Conservation (phyloP, 1,284 basidiomycete species). For the Takashimella tepidaria region DNA sequence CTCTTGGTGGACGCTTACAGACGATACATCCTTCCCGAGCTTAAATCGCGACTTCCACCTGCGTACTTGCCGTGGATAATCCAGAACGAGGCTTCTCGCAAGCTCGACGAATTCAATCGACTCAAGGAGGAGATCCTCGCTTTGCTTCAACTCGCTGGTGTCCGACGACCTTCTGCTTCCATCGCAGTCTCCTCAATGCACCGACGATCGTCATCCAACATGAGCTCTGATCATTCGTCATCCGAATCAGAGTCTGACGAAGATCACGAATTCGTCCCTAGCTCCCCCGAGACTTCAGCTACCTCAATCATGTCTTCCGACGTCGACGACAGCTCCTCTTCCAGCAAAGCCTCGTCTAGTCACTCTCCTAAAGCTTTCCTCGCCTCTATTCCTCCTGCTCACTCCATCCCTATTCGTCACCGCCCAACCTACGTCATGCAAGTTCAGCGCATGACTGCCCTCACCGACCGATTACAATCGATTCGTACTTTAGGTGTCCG, state of each 20-base stretch:
- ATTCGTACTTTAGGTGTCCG: slow-evolving; percentile 34
- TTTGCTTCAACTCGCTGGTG: slow-evolving; percentile 21
- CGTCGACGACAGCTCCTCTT: background rate
- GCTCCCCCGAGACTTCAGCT: slow-evolving; percentile 26
- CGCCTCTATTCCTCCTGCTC: slow-evolving; percentile 36
- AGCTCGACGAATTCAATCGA: slow-evolving; percentile 31
- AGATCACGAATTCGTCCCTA: slow-evolving; percentile 1
- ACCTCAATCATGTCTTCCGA: slow-evolving; percentile 31
- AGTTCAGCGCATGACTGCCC: slow-evolving; percentile 31
- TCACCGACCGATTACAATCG: slow-evolving; percentile 32
- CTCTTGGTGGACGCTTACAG: slow-evolving; percentile 69
- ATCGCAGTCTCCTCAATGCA: background rate
- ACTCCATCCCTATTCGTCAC: slow-evolving; percentile 28
- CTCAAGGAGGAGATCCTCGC: slow-evolving; percentile 29
- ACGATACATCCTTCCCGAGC: slow-evolving; percentile 56
- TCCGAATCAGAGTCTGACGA: slow-evolving; percentile 10
- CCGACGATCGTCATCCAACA: slow-evolving; percentile 9
- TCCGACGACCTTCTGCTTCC: slow-evolving; percentile 13
- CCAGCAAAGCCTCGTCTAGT: background rate
- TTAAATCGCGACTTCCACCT: slow-evolving; percentile 43
- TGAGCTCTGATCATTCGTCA: slow-evolving; percentile 13
- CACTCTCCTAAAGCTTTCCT: slow-evolving; percentile 27
- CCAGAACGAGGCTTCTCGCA: slow-evolving; percentile 30
- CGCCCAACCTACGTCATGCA: slow-evolving; percentile 32
- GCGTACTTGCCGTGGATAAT: slow-evolving; percentile 43